Evolutionary conservation across 2,329 filamentous ascomycete genomes (phyloP).

Genomic region (Aspergillus awamori): DNA sequence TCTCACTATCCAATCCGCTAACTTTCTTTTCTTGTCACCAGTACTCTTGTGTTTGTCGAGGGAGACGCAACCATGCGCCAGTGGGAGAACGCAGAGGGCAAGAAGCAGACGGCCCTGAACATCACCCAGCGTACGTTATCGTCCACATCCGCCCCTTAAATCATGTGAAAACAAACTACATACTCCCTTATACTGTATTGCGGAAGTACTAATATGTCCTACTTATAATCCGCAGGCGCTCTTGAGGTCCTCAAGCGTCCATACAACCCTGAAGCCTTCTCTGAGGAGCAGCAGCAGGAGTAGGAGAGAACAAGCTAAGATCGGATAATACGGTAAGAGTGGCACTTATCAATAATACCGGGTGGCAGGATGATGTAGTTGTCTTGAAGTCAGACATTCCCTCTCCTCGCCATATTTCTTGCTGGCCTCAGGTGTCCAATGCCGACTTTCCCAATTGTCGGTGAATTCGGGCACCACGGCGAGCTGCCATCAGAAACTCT

Average conservation of each 20-base stretch:
- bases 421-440: background rate
- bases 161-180: background rate
- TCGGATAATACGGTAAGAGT: background rate
- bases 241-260: conserved; percentile 42
- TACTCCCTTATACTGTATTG: background rate
- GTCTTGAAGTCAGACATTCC: background rate
- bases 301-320: too few relatives aligned
- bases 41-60: conserved; percentile 79
- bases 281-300: conserved; percentile 13
- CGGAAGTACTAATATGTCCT: conserved; percentile 7
- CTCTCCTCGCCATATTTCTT: background rate
- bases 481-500: background rate
- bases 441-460: background rate
- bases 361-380: background rate
- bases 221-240: conserved; percentile 23
- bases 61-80: conserved; percentile 72
- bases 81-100: conserved; percentile 72
- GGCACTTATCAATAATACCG: background rate
- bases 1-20: conserved; percentile 11
- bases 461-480: background rate
- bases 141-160: background rate
- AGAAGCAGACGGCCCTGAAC: conserved; percentile 63
- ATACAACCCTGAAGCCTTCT: conserved; percentile 9
- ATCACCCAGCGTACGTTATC: conserved; percentile 74
- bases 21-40: conserved; percentile 42